These are phyloP conservation scores for Pseudonitzschia multiseries DNA, from an alignment of 108 stramenopile genomes.

Conservation along the genomic window DNA sequence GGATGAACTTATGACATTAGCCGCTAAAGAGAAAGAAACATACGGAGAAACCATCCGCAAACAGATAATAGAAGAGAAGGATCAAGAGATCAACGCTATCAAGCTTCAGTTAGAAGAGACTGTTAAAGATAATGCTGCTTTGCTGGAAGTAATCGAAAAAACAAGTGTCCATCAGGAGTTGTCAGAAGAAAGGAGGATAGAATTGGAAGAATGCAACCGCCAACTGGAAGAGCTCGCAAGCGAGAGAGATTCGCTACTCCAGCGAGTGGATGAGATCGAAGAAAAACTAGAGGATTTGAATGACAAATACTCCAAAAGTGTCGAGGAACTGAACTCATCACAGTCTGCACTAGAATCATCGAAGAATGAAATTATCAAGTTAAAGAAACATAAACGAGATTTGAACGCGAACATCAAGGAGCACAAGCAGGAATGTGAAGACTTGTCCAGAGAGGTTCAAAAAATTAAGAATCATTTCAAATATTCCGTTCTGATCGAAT, in stretches of 20 bases:
- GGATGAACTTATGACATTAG: constrained; percentile 16
- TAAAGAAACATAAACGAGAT: constrained; percentile 24
- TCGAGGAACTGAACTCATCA: constrained; percentile 10
- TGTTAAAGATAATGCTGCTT: background rate
- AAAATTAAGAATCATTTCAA: constrained; percentile 24
- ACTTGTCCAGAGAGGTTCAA: constrained; percentile 15
- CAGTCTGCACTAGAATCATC: constrained; percentile 18
- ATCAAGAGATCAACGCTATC: constrained; percentile 13
- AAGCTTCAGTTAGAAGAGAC: background rate
- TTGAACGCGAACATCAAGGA: constrained; percentile 10
- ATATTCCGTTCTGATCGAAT: background rate
- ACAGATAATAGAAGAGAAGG: constrained; percentile 20
- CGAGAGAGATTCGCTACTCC: background rate
- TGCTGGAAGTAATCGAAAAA: background rate
- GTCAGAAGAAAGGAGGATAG: constrained; percentile 15
- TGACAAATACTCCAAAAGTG: constrained; percentile 17
- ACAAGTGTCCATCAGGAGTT: too few relatives aligned
- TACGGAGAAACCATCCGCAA: constrained; percentile 16
- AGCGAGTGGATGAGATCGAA: background rate
- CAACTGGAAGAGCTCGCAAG: background rate
- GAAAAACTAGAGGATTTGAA: background rate
- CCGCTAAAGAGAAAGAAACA: constrained; percentile 7
- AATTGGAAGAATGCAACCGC: background rate
- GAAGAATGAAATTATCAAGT: constrained; percentile 30
- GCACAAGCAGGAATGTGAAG: constrained; percentile 20